phyloP scores from a whole-genome alignment of 352 stramenopile genomes.

The Plasmopara viticola region DNA sequence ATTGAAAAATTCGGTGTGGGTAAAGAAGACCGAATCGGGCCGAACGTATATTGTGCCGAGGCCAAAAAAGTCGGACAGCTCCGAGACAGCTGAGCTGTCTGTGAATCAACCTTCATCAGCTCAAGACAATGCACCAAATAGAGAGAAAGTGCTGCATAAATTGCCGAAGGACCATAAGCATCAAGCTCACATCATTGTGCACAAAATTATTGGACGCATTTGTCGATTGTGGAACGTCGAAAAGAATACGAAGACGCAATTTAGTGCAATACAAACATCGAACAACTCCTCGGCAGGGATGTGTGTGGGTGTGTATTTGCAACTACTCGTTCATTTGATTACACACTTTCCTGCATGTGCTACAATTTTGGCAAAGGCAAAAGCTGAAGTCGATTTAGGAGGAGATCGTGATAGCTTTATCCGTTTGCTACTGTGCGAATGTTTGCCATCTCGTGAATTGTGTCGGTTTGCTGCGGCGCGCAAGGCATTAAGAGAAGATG shows the following conservation, averaged over 20 bases:
- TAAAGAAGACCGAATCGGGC: slow-evolving; percentile 79
- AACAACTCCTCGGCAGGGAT: slow-evolving; percentile 18
- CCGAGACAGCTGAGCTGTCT: slow-evolving; percentile 11
- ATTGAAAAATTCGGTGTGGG: slow-evolving; percentile 52
- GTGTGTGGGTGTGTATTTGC: slow-evolving; percentile 62
- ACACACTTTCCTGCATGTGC: slow-evolving; percentile 61
- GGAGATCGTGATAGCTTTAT: slow-evolving; percentile 40
- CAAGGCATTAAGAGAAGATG: slow-evolving; percentile 46
- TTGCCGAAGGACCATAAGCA: slow-evolving; percentile 65
- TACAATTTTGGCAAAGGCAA: slow-evolving; percentile 55
- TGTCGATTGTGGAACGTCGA: slow-evolving; percentile 45
- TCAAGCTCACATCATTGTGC: slow-evolving; percentile 46
- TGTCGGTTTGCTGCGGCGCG: slow-evolving; percentile 55
- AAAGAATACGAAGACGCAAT: slow-evolving; percentile 26
- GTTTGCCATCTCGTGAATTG: slow-evolving; percentile 67
- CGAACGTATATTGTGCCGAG: slow-evolving; percentile 67
- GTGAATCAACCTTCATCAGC: neutral
- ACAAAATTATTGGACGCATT: slow-evolving; percentile 64
- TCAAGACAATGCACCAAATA: slow-evolving; percentile 19
- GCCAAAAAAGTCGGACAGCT: slow-evolving; percentile 20
- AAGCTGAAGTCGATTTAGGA: slow-evolving; percentile 19
- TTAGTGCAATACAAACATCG: slow-evolving; percentile 2
- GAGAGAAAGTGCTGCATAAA: slow-evolving; percentile 37
- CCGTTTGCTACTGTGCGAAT: slow-evolving; percentile 50
- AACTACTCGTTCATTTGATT: slow-evolving; percentile 69